Conservation (phyloP, 306 rosid species). For the Pterocarpus santalinus region DNA sequence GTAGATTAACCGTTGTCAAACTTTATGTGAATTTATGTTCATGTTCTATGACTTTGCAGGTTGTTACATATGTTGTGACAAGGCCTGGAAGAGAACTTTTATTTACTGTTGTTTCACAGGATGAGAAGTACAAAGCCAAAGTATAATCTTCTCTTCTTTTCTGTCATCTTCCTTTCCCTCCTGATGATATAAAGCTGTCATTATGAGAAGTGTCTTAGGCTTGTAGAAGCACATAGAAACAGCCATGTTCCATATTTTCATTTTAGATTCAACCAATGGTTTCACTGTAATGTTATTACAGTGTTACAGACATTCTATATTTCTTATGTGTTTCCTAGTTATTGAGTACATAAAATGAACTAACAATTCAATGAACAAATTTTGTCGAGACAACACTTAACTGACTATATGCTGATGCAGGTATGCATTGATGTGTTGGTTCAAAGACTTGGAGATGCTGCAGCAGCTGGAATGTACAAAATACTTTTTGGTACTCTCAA, state of each 20-base stretch:
- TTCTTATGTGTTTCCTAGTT: slow-evolving; percentile 17
- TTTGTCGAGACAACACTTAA: slow-evolving; percentile 5
- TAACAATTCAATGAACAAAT: background rate
- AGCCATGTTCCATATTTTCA: slow-evolving; percentile 7
- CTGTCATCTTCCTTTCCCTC: slow-evolving; percentile 37
- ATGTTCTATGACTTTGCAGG: slow-evolving; percentile 60
- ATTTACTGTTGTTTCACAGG: slow-evolving; percentile 95
- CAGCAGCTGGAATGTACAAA: slow-evolving; percentile 96
- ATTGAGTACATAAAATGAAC: slow-evolving; percentile 17
- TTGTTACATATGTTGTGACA: slow-evolving; percentile 88
- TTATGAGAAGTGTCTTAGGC: slow-evolving; percentile 21
- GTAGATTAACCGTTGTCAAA: slow-evolving; percentile 19
- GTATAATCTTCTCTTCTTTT: slow-evolving; percentile 48
- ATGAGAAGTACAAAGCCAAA: slow-evolving; percentile 97
- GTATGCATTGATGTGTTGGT: slow-evolving; percentile 89
- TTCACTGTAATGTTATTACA: background rate
- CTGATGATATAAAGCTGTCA: background rate
- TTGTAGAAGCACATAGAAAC: slow-evolving; percentile 28
- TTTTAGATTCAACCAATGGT: slow-evolving; percentile 25
- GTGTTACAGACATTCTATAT: slow-evolving; percentile 1
- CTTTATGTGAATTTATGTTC: slow-evolving; percentile 32
- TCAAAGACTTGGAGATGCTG: slow-evolving; percentile 96
- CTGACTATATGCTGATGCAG: slow-evolving; percentile 57
- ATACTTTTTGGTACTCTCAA: slow-evolving; percentile 68
- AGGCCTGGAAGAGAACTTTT: slow-evolving; percentile 97